Percentiles rank a stretch among this genome's conserved stretches.
These are phyloP conservation scores for Colletotrichum sp. DNA, from an alignment of 2,329 filamentous ascomycete genomes.

Conservation along the genomic window DNA sequence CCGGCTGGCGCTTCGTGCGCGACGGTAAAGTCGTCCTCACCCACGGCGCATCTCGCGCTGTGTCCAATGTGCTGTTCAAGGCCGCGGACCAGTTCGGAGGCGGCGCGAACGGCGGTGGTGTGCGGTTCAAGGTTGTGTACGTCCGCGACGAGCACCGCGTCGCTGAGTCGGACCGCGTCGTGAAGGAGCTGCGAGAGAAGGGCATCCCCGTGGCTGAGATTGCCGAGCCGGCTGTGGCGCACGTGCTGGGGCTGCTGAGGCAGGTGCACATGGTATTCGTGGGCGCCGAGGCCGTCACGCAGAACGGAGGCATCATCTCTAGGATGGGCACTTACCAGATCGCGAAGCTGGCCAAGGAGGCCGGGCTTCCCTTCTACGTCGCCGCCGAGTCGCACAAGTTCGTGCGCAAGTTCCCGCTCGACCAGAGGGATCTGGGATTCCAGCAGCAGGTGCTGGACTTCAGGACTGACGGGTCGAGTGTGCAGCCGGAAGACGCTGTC, in stretches of 20 bases:
- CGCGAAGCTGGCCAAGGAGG: constrained; percentile 74
- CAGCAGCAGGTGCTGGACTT: constrained; percentile 82
- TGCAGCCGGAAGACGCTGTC: constrained; percentile 61
- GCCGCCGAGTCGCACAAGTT: constrained; percentile 98
- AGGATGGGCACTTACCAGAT: constrained; percentile 88
- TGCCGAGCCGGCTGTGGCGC: constrained; percentile 71
- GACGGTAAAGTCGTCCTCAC: constrained; percentile 87
- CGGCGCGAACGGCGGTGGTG: constrained; percentile 60
- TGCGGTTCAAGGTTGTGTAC: constrained; percentile 85
- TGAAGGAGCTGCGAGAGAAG: constrained; percentile 71
- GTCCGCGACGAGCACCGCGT: constrained; percentile 62
- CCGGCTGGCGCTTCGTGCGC: constrained; percentile 78
- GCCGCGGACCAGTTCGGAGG: constrained; percentile 68
- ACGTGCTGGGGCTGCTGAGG: constrained; percentile 65
- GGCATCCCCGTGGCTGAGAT: constrained; percentile 79
- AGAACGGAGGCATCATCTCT: constrained; percentile 92
- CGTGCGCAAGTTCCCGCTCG: constrained; percentile 82
- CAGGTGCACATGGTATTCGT: constrained; percentile 70
- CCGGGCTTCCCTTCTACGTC: constrained; percentile 83
- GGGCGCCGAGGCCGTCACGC: constrained; percentile 85
- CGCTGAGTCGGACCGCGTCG: constrained; percentile 72
- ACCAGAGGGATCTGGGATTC: constrained; percentile 81
- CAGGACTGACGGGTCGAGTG: constrained; percentile 53
- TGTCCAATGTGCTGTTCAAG: constrained; percentile 76
- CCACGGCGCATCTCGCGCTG: constrained; percentile 85